Evolutionary conservation across 352 stramenopile genomes (phyloP).

Genomic region (Pythium periplocum): DNA sequence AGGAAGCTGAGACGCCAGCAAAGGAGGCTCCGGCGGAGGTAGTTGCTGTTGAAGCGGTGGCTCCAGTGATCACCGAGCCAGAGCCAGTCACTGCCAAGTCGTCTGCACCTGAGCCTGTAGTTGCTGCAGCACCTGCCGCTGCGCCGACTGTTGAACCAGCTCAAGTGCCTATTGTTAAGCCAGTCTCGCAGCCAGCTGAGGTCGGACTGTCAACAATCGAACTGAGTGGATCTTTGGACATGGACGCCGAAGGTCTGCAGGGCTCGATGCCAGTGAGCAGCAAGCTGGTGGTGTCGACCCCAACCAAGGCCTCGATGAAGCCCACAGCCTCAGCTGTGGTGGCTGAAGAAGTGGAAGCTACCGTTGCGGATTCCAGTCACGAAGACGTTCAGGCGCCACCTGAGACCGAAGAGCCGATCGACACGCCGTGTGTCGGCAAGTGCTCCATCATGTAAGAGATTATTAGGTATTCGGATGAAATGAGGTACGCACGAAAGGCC

Average conservation of each 20-base stretch:
- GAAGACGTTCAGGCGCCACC: slow-evolving; percentile 4
- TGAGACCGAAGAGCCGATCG: slow-evolving; percentile 23
- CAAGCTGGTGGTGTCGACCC: slow-evolving; percentile 7
- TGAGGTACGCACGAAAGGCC: slow-evolving; percentile 1
- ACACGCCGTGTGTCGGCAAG: slow-evolving; percentile 36
- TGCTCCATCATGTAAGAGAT: slow-evolving; percentile 53
- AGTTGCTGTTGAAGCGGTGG: not conserved
- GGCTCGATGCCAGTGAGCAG: slow-evolving; percentile 14
- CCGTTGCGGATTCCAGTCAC: not conserved
- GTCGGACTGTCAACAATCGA: slow-evolving; percentile 12
- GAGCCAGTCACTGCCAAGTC: no score
- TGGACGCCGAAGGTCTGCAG: slow-evolving; percentile 5
- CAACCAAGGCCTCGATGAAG: slow-evolving; percentile 2
- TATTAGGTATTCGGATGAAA: slow-evolving; percentile 1
- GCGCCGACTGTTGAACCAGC: no score
- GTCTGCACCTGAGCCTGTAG: no score
- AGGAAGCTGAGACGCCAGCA: slow-evolving; percentile 5
- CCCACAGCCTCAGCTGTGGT: not conserved
- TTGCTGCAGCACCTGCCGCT: no score
- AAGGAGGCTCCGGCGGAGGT: not conserved
- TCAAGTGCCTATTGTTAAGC: no score
- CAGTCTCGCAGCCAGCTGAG: no score
- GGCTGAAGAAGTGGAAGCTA: not conserved
- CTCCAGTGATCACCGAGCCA: not conserved
- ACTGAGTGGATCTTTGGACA: slow-evolving; percentile 6